Evolutionary conservation across 1,139 yeast genomes (phyloP).

Genomic region (Geotrichum aggregatum): DNA sequence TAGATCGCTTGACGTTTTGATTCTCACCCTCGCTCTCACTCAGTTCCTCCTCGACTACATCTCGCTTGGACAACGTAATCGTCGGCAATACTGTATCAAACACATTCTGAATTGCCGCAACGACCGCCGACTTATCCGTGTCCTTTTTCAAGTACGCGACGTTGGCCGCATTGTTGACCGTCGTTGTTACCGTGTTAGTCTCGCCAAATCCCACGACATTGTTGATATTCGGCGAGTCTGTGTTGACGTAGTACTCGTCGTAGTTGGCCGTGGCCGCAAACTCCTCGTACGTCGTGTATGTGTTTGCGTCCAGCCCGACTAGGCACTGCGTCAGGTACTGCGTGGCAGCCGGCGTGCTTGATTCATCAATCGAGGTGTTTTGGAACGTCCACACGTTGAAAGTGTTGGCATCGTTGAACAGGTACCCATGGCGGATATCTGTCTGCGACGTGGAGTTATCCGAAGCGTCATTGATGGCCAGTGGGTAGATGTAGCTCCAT

Average conservation of each 20-base stretch:
- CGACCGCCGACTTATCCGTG: constrained; percentile 3
- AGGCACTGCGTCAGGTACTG: constrained; percentile 17
- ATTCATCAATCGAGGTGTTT: constrained; percentile 11
- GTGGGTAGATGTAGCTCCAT: constrained; percentile 20
- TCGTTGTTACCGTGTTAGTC: constrained; percentile 15
- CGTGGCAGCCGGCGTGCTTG: constrained; percentile 8
- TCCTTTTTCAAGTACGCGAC: constrained; percentile 8
- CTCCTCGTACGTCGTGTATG: constrained; percentile 8
- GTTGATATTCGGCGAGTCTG: constrained; percentile 12
- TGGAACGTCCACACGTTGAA: constrained; percentile 20
- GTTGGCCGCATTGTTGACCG: constrained; percentile 16
- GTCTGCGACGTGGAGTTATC: constrained; percentile 5
- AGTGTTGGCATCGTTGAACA: constrained; percentile 10
- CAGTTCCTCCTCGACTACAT: no score
- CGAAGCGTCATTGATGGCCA: constrained; percentile 16
- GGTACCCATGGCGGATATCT: constrained; percentile 18
- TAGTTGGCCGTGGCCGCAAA: constrained; percentile 9
- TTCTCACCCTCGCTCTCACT: no score
- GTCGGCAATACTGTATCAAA: constrained; percentile 15
- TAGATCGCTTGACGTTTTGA: no score
- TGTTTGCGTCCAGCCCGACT: background rate
- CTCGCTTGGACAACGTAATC: no score
- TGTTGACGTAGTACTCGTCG: background rate
- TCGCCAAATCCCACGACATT: constrained; percentile 11
- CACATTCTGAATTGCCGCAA: constrained; percentile 13